phyloP scores from a whole-genome alignment of 768 basidiomycete genomes.

The Suillus cothurnatus region DNA sequence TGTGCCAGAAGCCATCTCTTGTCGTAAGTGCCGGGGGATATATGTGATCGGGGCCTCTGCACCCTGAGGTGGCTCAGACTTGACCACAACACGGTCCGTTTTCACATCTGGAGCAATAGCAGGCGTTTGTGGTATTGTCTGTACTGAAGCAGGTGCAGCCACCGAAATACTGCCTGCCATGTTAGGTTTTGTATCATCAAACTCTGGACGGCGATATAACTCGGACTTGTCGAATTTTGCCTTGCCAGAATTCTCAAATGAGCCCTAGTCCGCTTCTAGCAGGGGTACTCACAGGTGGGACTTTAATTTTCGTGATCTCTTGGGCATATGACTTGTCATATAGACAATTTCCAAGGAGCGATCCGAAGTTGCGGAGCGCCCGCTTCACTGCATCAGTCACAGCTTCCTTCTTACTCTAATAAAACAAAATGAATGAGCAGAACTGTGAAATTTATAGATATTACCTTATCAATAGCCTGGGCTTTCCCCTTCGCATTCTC shows the following conservation, averaged over 20 bases:
- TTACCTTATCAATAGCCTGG: conserved; percentile 87
- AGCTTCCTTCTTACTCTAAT: conserved; percentile 98
- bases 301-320: conserved; percentile 86
- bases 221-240: conserved; percentile 68
- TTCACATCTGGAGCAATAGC: neutral
- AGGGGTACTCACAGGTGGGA: conserved; percentile 64
- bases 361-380: conserved; percentile 89
- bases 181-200: conserved; percentile 48
- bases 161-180: neutral
- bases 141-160: conserved; percentile 4
- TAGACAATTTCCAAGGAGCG: conserved; percentile 93
- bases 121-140: neutral
- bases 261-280: conserved; percentile 4
- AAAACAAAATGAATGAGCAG: conserved; percentile 7
- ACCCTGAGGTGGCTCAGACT: conserved; percentile 19
- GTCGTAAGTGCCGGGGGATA: conserved; percentile 44
- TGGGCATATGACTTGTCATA: conserved; percentile 91
- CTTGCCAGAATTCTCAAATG: conserved; percentile 34
- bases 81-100: conserved; percentile 10
- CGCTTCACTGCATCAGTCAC: conserved; percentile 95
- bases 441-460: conserved; percentile 21
- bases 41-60: conserved; percentile 31
- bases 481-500: conserved; percentile 89
- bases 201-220: conserved; percentile 72
- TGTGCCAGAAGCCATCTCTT: conserved; percentile 18